Evolutionary conservation across 2,329 filamentous ascomycete species (phyloP), one percentile per base, ranked within the genome.

Genomic region (Byssoonygena ceratinophila): DNA sequence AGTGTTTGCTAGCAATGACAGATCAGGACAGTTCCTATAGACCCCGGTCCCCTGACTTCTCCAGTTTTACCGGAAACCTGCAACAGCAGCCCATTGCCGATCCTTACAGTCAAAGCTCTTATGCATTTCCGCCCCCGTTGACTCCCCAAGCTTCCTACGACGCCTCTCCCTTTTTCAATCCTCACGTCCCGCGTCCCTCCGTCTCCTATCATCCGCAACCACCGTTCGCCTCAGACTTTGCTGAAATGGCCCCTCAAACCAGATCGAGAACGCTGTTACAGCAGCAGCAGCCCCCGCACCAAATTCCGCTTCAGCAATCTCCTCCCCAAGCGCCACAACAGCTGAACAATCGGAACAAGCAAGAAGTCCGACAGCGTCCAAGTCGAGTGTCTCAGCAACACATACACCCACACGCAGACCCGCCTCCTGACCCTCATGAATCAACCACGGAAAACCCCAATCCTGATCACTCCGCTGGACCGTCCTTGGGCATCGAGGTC

Each of bases 401-500:
- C 12, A 25, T 23, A 22, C 27, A 32, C 1, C 41, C 46, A 9
- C 45, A 23, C n/a, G 8, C 22, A 59, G 61, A 57, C 36, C 52
- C n/a, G 27, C 57, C n/a, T 51, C 62, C n/a, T 58, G 59, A 43
- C 59, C 62, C 1, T 43, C 58, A 34, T 58, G 61, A 48, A 55
- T 59, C 27, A 58, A 60, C 18, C 60, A 63, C 22, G 3, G 8
- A 3, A 20, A 44, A 43, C 11, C 22, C 23, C 2, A 31, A 40
- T 4, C 2, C 14, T 2, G 51, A 44, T n/a, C 46, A 45, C 1
- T 40, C 43, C 12, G 12, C 65, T 39, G 61, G 63, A 39, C 63
- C 68, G 44, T 64, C 66, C 49, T 69, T 81, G 71, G 67, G 79
- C 68, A 71, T 95, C 71, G 69, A 88, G 40, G 88, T 98, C 61